Base-by-base conservation (phyloP, 1,139 yeast species). In the Pichia sp. region DNA sequence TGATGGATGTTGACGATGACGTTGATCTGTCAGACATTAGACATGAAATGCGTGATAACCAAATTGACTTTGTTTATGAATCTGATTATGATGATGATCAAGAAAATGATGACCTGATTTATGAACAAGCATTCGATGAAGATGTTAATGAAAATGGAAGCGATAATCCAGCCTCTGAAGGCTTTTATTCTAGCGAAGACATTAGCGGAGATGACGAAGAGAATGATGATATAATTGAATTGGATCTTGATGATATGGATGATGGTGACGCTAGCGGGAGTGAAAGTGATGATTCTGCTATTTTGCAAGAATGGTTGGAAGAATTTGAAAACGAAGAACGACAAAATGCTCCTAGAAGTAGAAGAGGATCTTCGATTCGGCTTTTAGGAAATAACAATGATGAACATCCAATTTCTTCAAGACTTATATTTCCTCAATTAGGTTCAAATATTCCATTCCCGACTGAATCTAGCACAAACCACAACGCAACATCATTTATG, bases 191-290 rank as follows among this genome's bases (percentile, higher is more conserved):
- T 1, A 56, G 25, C 13, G 38, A 12, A 20, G 38, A 20, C 4
- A 6, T 23, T 61, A 57, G 34, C 56, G 51, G 26, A 62, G 55
- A 79, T 39, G 88, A 82, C 52, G 81, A 82, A 44, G 90, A 83
- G 43, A 65, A 58, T 24, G 66, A 59, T 15, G 60, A 54, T 35
- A 70, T 67, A 27, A 73, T 72, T 36, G 77, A 70, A n/a, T 56
- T 61, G 12, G 70, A 68, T 13, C 65, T 58, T 20, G 62, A 53
- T 20, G 44, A 48, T 18, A 39, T 50, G 12, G 51, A 51, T 20
- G 52, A 46, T 16, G 46, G 47, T 4, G 39, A 16, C 26, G 52
- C 47, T 18, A 47, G 48, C 24, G 57, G 50, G 11, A 55, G 52
- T 27, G 59, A 56, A 26, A 50, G 53, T 42, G 55, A 50, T 38